phyloP scores from a whole-genome alignment of 1,139 yeast species.

The Scheffersomyces insectosa region DNA sequence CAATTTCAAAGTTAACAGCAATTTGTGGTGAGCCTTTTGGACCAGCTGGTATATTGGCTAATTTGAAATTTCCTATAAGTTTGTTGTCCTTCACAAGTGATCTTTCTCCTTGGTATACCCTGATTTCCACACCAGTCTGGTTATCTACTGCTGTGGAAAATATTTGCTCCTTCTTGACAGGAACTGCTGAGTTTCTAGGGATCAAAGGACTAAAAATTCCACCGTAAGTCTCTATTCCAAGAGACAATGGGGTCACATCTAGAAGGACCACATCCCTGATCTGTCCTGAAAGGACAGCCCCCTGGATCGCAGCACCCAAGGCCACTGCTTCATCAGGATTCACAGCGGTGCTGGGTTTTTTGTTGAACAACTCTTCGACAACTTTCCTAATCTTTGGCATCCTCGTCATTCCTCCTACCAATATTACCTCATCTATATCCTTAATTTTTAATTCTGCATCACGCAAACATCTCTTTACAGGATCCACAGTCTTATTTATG shows the following conservation, averaged over 20 bases:
- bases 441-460: conserved; percentile 66
- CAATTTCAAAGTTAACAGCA: conserved; percentile 71
- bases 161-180: conserved; percentile 67
- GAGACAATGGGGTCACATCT: conserved; percentile 77
- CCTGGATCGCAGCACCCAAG: conserved; percentile 82
- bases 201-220: conserved; percentile 78
- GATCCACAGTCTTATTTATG: conserved; percentile 62
- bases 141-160: conserved; percentile 87
- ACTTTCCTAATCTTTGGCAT: conserved; percentile 71
- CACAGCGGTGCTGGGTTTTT: conserved; percentile 61
- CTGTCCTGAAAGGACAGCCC: conserved; percentile 74
- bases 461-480: conserved; percentile 64
- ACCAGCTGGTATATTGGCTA: conserved; percentile 65
- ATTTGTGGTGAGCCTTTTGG: conserved; percentile 82
- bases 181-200: conserved; percentile 75
- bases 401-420: conserved; percentile 86
- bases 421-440: conserved; percentile 69
- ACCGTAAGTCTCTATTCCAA: conserved; percentile 82
- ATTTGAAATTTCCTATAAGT: conserved; percentile 68
- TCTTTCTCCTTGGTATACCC: conserved; percentile 79
- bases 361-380: conserved; percentile 58
- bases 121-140: conserved; percentile 76
- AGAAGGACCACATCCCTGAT: conserved; percentile 67
- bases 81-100: conserved; percentile 73
- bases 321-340: conserved; percentile 89